phyloP scores from a whole-genome alignment of 2,329 filamentous ascomycete genomes.

The Fusarium gaditjirri region DNA sequence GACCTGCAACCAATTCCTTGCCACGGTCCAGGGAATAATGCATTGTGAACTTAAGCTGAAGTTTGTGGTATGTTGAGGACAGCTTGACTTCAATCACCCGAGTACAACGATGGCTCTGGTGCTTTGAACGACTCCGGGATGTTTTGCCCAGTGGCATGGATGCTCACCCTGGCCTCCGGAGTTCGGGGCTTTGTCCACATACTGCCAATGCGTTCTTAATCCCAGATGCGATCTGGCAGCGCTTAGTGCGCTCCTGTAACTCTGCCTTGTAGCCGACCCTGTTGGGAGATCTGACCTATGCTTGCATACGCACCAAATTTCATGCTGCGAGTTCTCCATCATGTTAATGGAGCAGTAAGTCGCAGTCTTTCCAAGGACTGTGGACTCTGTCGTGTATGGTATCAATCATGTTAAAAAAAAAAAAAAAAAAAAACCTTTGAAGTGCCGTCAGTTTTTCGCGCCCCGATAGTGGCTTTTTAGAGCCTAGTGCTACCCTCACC shows the following conservation, averaged over 20 bases:
- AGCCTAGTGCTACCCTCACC: slow-evolving; percentile 44
- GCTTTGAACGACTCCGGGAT: slow-evolving; percentile 32
- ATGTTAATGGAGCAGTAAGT: slow-evolving; percentile 19
- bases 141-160: slow-evolving; percentile 38
- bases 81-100: slow-evolving; percentile 14
- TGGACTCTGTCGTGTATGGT: slow-evolving; percentile 1
- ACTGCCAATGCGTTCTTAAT: slow-evolving; percentile 42
- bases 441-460: slow-evolving; percentile 24
- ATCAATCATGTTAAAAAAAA: slow-evolving; percentile 9
- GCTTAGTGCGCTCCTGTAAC: slow-evolving; percentile 45
- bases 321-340: slow-evolving; percentile 28
- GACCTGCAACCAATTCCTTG: neutral
- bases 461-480: slow-evolving; percentile 39
- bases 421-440: neutral
- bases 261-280: slow-evolving; percentile 37
- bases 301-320: slow-evolving; percentile 44
- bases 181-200: slow-evolving; percentile 44
- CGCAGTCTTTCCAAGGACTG: slow-evolving; percentile 1
- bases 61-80: slow-evolving; percentile 8
- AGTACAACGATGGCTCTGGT: slow-evolving; percentile 24
- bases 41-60: slow-evolving; percentile 13
- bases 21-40: neutral
- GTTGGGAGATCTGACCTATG: slow-evolving; percentile 44
- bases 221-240: slow-evolving; percentile 47
- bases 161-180: slow-evolving; percentile 36